Base-by-base conservation (phyloP, 148 eudicot species). In the Amaranthus palmeri region DNA sequence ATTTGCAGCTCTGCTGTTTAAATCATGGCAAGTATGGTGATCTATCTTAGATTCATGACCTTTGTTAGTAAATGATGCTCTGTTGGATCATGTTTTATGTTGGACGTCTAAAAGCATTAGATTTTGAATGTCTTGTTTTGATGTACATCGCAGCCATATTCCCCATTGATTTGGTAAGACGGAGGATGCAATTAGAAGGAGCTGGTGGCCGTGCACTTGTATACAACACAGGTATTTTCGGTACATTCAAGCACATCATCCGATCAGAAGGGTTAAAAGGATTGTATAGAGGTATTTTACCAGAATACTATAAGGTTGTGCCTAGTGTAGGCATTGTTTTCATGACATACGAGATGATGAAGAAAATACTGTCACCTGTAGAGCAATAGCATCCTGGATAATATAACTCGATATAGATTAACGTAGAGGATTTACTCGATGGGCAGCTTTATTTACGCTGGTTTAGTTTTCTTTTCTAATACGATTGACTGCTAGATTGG, bases 131-230 rank as follows among this genome's bases (percentile, higher is more conserved):
- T 17, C 12, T 25, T 18, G 3, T 45, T 17, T n/a, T 73, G 67
- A n/a, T 72, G 50, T n/a, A 6, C 6, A 42, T 36, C 82, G 82
- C 91, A 93, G 98, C 70, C 49, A 85, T 85, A 79, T 93, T 88
- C 80, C 96, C 96, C 1, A 79, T 93, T 43, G 98, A 93, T 83
- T 86, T 93, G 68, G 89, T 93, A 84, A 88, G 98, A 82, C 84
- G 98, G 52, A 81, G 98, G 69, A 93, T 86, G 89, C 98, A 90
- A 68, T 74, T 93, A 81, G 96, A 93, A 85, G 98, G 98, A 69
- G 98, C 96, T 10, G 93, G 92, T 68, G 98, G 98, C 7, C 85
- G 86, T 61, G 87, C 92, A 53, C 86, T 77, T 18, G 85, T 93
- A 4, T 93, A 93, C 74, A 93, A 76, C 52, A 78, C 85, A 0